Evolutionary conservation across 768 basidiomycete genomes (phyloP), one percentile per base, ranked within the genome.

Genomic region (Mycena haematopus): DNA sequence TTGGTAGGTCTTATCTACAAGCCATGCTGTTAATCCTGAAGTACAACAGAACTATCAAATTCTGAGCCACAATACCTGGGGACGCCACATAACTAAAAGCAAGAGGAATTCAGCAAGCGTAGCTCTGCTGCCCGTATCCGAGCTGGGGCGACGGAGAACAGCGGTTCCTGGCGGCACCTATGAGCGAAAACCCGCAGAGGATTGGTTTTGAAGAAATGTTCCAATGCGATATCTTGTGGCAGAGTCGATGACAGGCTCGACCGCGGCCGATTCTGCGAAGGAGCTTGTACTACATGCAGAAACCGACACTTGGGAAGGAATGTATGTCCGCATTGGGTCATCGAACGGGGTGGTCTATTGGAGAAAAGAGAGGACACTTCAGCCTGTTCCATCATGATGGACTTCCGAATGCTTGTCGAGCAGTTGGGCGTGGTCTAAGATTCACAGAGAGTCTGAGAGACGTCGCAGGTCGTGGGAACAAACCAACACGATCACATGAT

Each of bases 21-120:
- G 29, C 60, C 54, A 33, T 56, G 47, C 38, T 56, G 52, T 3
- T 53, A 53, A 29, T 62, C 49, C 29, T 40, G 60, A 24, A 44
- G 60, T 1, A 62, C 60, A 22, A 40, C 54, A 44, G 60, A 61
- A 31, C 58, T 38, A 73, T 51, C 33, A 72, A 55, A 46, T 72
- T 69, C 47, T 74, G 73, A 6, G 60, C 62, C 25, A 74, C 52
- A 7, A 68, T 44, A 50, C 70, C 73, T 74, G 49, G 29, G 4
- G 5, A 47, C 36, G 31, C 61, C 29, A 61, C 29, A 21, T 25
- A 27, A 21, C 52, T 40, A 56, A 9, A 29, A 13, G 38, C 42
- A 17, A 44, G 27, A 27, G 38, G 38, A 17, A 25, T n/a, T 27
- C 59, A 7, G 59, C 59, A 35, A 60, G 35, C 13, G 24, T 25